A percentile compares a stretch with the other conserved stretches of the same genome.
phyloP scores from a whole-genome alignment of 2,329 filamentous ascomycete genomes.

The Penicillium frequentans region DNA sequence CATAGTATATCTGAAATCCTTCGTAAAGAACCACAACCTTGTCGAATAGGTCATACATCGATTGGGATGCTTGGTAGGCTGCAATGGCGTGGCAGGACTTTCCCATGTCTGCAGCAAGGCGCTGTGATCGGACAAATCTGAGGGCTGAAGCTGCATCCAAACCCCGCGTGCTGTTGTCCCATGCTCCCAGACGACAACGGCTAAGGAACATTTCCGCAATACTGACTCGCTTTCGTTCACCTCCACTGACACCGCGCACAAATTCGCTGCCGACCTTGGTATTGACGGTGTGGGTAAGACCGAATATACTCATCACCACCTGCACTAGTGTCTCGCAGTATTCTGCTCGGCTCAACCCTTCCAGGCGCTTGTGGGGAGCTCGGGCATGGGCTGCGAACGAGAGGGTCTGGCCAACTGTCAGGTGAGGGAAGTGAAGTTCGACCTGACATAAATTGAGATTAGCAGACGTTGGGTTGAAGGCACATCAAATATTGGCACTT shows the following conservation, averaged over 20 bases:
- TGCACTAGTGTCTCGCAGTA: constrained; percentile 40
- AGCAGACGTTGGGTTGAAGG: constrained; percentile 37
- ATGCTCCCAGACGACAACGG: constrained; percentile 26
- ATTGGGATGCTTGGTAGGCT: constrained; percentile 50
- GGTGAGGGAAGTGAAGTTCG: constrained; percentile 58
- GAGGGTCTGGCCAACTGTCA: constrained; percentile 69
- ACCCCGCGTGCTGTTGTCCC: constrained; percentile 48
- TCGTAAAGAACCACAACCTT: constrained; percentile 70
- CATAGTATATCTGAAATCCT: constrained; percentile 73
- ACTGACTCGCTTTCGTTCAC: constrained; percentile 59
- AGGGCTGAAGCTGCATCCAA: constrained; percentile 53
- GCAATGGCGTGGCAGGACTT: constrained; percentile 51
- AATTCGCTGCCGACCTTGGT: constrained; percentile 52
- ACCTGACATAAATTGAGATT: not conserved
- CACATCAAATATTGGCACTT: not conserved
- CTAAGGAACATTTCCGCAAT: constrained; percentile 38
- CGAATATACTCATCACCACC: constrained; percentile 41
- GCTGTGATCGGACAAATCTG: constrained; percentile 52
- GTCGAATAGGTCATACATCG: constrained; percentile 59
- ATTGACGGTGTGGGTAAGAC: constrained; percentile 44
- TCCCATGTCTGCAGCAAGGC: constrained; percentile 46
- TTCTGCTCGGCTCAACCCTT: constrained; percentile 25
- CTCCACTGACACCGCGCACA: constrained; percentile 59
- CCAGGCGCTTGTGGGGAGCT: constrained; percentile 33
- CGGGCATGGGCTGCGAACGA: constrained; percentile 70